Evolutionary conservation across 495 filamentous ascomycete genomes (phyloP).

Genomic region (Saxophila tyrrhenica): DNA sequence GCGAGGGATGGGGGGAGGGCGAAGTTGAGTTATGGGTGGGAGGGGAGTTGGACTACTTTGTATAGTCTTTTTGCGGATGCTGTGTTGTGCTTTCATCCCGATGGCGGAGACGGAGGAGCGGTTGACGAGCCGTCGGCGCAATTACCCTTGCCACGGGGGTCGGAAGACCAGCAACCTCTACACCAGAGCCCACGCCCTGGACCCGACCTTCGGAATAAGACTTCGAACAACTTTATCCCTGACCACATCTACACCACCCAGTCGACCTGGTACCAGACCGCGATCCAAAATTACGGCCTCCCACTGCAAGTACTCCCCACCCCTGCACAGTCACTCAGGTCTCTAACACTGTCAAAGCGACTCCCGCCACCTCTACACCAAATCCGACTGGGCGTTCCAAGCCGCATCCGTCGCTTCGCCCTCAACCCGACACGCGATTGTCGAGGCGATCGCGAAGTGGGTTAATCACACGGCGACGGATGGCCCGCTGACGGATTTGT

Average conservation of each 20-base stretch:
- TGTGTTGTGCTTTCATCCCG: slow-evolving; percentile 32
- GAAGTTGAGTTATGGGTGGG: slow-evolving; percentile 89
- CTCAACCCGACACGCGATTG: slow-evolving; percentile 23
- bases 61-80: slow-evolving; percentile 35
- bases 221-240: slow-evolving; percentile 33
- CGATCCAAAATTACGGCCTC: slow-evolving; percentile 34
- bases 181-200: too few relatives aligned
- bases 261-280: slow-evolving; percentile 28
- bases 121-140: too few relatives aligned
- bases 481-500: slow-evolving; percentile 32
- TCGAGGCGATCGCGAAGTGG: slow-evolving; percentile 29
- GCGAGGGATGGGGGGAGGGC: slow-evolving; percentile 73
- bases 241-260: slow-evolving; percentile 31
- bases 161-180: not conserved
- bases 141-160: not conserved
- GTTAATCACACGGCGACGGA: slow-evolving; percentile 33
- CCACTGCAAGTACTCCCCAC: too few relatives aligned
- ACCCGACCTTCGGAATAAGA: too few relatives aligned
- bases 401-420: slow-evolving; percentile 30
- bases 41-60: slow-evolving; percentile 81
- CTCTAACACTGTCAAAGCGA: too few relatives aligned
- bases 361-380: slow-evolving; percentile 33
- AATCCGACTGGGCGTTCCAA: slow-evolving; percentile 36
- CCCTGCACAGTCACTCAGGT: too few relatives aligned
- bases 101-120: slow-evolving; percentile 4